phyloP scores from a whole-genome alignment of 2,329 filamentous ascomycete species.

The Exserohilum turcica region DNA sequence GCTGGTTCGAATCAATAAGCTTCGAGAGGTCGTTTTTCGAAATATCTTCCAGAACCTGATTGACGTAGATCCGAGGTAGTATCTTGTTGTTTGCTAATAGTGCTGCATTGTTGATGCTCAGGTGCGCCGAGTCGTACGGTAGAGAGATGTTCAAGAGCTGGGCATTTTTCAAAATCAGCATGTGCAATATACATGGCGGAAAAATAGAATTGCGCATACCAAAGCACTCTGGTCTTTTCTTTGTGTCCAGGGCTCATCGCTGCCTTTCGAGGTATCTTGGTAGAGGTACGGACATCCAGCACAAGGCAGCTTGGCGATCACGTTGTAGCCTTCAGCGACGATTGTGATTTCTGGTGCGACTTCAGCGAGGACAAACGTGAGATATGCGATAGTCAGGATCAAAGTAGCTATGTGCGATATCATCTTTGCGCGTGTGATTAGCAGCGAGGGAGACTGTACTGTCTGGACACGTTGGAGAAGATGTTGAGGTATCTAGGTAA shows the following conservation, averaged over 20 bases:
- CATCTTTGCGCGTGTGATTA: constrained; percentile 15
- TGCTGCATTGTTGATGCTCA: constrained; percentile 34
- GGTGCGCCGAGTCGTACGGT: constrained; percentile 30
- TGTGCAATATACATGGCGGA: background rate
- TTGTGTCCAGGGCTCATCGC: constrained; percentile 31
- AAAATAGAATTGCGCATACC: constrained; percentile 17
- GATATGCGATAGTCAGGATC: background rate
- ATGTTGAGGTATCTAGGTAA: constrained; percentile 3
- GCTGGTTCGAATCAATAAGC: constrained; percentile 25
- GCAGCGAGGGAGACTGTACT: background rate
- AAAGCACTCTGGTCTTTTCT: constrained; percentile 37
- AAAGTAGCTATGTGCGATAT: constrained; percentile 18
- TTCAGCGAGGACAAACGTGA: constrained; percentile 16
- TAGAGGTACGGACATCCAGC: constrained; percentile 41
- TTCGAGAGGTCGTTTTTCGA: constrained; percentile 20
- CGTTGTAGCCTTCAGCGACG: constrained; percentile 37
- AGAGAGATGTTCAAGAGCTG: constrained; percentile 42
- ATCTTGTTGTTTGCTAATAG: constrained; percentile 25
- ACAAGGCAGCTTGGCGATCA: constrained; percentile 43
- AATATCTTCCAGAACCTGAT: constrained; percentile 34
- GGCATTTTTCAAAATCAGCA: background rate
- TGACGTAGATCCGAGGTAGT: constrained; percentile 36
- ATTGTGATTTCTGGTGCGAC: constrained; percentile 40
- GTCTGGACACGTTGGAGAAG: constrained; percentile 20
- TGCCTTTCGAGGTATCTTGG: constrained; percentile 36